phyloP scores from a whole-genome alignment of 371 early-diverging fungal genomes.

The Mucor saturninus region DNA sequence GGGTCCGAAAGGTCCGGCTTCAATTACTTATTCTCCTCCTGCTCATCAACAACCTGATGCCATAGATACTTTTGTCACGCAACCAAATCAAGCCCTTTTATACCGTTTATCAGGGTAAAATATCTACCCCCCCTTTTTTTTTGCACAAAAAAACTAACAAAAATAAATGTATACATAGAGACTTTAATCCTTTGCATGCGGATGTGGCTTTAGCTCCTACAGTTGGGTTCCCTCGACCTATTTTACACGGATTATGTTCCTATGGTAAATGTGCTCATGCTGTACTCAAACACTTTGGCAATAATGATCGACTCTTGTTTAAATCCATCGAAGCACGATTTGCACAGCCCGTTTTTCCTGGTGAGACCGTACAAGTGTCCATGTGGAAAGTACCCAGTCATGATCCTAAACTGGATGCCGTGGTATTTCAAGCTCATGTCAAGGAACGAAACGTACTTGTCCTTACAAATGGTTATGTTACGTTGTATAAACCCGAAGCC shows the following conservation, averaged over 20 bases:
- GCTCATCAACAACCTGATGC: slow-evolving; percentile 62
- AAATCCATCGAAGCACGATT: slow-evolving; percentile 69
- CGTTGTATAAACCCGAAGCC: slow-evolving; percentile 37
- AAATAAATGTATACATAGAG: slow-evolving; percentile 33
- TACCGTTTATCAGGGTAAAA: slow-evolving; percentile 61
- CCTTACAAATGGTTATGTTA: slow-evolving; percentile 52
- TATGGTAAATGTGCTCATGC: slow-evolving; percentile 66
- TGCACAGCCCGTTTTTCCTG: slow-evolving; percentile 73
- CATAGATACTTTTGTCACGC: slow-evolving; percentile 44
- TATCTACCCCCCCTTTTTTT: too few species aligned
- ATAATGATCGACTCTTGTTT: slow-evolving; percentile 57
- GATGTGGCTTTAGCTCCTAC: slow-evolving; percentile 62
- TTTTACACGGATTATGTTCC: slow-evolving; percentile 74
- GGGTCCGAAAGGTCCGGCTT: slow-evolving; percentile 59
- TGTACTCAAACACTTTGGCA: slow-evolving; percentile 57
- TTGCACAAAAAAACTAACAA: too few species aligned
- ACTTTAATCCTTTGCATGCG: slow-evolving; percentile 73
- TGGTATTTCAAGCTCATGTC: slow-evolving; percentile 58
- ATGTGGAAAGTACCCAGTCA: slow-evolving; percentile 68
- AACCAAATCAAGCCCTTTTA: slow-evolving; percentile 62
- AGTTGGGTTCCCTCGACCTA: slow-evolving; percentile 69
- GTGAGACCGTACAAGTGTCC: slow-evolving; percentile 60
- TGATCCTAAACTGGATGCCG: slow-evolving; percentile 41
- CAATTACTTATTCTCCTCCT: slow-evolving; percentile 39
- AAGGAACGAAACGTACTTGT: slow-evolving; percentile 56